A percentile compares a stretch with the other conserved stretches of the same genome.
phyloP scores from a whole-genome alignment of 768 basidiomycete genomes.

The Lactarius evosmus region DNA sequence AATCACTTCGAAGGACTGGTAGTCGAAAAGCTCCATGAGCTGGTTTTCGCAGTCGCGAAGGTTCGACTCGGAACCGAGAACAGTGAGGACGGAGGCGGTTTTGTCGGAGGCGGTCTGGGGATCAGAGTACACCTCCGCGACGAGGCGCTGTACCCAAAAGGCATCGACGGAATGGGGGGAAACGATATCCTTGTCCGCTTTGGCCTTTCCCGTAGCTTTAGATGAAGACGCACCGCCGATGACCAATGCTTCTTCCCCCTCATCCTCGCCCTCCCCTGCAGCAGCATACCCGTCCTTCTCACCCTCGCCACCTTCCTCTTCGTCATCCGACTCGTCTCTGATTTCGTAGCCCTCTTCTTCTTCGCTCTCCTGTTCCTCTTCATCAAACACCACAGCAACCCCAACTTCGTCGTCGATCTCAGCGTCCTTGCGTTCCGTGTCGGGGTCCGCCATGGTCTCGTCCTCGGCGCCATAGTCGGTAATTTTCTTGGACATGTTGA shows the following conservation, averaged over 20 bases:
- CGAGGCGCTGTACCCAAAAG: slow-evolving; percentile 97
- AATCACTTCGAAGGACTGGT: slow-evolving; percentile 85
- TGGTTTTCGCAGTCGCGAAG: slow-evolving; percentile 93
- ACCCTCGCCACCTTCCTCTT: slow-evolving; percentile 56
- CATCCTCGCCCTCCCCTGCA: slow-evolving; percentile 49
- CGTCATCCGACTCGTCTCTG: slow-evolving; percentile 74
- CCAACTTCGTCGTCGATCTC: slow-evolving; percentile 95
- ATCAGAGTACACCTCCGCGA: slow-evolving; percentile 88
- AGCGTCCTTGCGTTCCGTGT: slow-evolving; percentile 75
- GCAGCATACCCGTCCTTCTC: slow-evolving; percentile 45
- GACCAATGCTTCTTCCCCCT: slow-evolving; percentile 65
- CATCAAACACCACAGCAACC: slow-evolving; percentile 97
- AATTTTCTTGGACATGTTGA: slow-evolving; percentile 88
- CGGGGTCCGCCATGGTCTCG: slow-evolving; percentile 72
- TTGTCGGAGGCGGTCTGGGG: slow-evolving; percentile 93
- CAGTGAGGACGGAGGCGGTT: slow-evolving; percentile 75
- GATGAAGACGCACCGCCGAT: slow-evolving; percentile 67
- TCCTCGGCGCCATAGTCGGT: slow-evolving; percentile 94
- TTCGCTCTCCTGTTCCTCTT: slow-evolving; percentile 92
- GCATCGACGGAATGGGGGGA: slow-evolving; percentile 91
- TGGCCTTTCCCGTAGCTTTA: slow-evolving; percentile 43
- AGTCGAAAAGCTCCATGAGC: slow-evolving; percentile 96
- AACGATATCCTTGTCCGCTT: slow-evolving; percentile 73
- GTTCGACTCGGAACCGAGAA: slow-evolving; percentile 83
- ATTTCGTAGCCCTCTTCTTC: slow-evolving; percentile 89